A percentile compares a stretch with the other conserved stretches of the same genome.
phyloP scores from a whole-genome alignment of 305 asterid species.

The Fraxinus greggii region DNA sequence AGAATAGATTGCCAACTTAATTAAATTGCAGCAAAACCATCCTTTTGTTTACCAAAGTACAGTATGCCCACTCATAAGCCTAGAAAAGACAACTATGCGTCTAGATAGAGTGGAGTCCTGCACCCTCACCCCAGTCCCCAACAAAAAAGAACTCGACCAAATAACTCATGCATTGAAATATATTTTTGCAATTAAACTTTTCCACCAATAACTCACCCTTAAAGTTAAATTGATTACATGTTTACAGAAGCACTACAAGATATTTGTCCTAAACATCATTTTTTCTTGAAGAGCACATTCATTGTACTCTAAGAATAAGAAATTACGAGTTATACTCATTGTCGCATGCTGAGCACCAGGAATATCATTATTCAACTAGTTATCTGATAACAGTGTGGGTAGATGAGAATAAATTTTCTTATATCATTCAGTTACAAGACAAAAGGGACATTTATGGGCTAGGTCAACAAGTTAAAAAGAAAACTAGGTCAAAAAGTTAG shows the following conservation, averaged over 20 bases:
- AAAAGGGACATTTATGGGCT: too few species aligned
- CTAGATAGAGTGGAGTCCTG: background rate
- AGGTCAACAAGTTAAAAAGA: too few species aligned
- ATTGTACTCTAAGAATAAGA: background rate
- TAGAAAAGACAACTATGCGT: background rate
- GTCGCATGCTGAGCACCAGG: background rate
- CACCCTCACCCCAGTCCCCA: background rate
- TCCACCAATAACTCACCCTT: too few species aligned
- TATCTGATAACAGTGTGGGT: too few species aligned
- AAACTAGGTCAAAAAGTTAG: too few species aligned
- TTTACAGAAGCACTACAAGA: background rate
- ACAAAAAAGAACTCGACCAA: background rate
- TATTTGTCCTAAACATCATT: background rate
- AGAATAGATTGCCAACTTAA: background rate
- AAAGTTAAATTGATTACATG: background rate
- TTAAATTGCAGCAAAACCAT: background rate
- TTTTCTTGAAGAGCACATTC: background rate
- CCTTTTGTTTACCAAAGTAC: background rate
- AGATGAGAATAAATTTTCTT: too few species aligned
- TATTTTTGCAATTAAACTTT: background rate
- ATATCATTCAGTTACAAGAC: too few species aligned
- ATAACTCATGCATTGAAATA: background rate
- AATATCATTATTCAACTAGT: background rate
- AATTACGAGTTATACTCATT: background rate
- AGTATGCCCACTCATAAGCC: background rate